phyloP scores from a whole-genome alignment of 2,329 filamentous ascomycete genomes.

The Talaromyces sp. region DNA sequence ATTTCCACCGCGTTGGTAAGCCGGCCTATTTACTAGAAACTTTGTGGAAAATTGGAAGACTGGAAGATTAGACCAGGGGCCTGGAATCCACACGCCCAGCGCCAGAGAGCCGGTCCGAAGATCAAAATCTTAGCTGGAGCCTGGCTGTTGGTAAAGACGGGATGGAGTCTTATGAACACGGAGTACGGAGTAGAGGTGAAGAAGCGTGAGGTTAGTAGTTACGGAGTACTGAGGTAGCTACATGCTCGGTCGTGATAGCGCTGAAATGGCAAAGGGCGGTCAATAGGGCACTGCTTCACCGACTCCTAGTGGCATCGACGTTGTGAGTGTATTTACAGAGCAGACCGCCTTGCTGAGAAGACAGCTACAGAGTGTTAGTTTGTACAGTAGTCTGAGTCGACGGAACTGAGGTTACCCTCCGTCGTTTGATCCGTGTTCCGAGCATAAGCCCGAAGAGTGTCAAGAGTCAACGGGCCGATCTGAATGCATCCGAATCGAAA shows the following conservation, averaged over 20 bases:
- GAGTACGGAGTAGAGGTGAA: background rate
- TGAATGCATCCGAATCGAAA: background rate
- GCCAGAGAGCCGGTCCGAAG: background rate
- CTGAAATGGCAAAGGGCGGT: background rate
- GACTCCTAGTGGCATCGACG: background rate
- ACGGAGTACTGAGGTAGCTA: background rate
- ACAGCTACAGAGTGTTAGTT: background rate
- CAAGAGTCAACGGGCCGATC: background rate
- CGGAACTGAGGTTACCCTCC: background rate
- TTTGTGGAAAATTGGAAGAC: background rate
- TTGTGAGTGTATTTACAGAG: background rate
- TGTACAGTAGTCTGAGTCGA: background rate
- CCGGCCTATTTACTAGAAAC: background rate
- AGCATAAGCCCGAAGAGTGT: background rate
- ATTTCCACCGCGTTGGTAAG: constrained; percentile 1
- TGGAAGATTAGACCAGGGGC: background rate
- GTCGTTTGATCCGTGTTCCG: background rate
- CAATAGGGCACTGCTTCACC: background rate
- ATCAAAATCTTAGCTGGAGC: background rate
- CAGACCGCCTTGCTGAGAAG: background rate
- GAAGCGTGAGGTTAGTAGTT: background rate
- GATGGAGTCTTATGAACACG: background rate
- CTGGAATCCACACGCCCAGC: background rate
- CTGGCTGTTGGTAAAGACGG: background rate
- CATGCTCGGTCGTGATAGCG: background rate